Percentiles rank a stretch among this genome's conserved stretches.
phyloP scores from a whole-genome alignment of 768 basidiomycete genomes.

The Serendipita vermifera region DNA sequence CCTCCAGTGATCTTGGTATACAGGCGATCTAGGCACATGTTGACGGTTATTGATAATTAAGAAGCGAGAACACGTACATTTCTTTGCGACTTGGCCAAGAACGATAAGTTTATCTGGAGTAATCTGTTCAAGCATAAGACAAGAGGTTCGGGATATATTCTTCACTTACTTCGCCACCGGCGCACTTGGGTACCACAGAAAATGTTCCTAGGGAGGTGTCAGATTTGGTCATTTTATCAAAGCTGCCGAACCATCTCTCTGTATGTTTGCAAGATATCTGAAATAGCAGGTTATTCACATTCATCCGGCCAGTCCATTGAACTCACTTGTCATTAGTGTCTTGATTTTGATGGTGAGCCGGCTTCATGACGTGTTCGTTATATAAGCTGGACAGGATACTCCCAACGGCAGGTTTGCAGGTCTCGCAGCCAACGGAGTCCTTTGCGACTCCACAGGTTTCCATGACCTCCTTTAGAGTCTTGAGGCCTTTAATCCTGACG shows the following conservation, averaged over 20 bases:
- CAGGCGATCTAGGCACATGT: conserved; percentile 28
- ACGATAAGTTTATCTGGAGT: conserved; percentile 54
- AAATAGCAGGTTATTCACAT: neutral
- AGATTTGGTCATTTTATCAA: neutral
- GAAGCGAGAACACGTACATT: conserved; percentile 28
- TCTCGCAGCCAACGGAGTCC: conserved; percentile 50
- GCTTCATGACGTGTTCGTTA: conserved; percentile 54
- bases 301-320: neutral
- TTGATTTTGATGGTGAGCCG: conserved; percentile 52
- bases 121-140: conserved; percentile 20
- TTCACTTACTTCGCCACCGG: conserved; percentile 50
- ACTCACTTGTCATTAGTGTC: conserved; percentile 49
- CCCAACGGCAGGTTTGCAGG: conserved; percentile 58
- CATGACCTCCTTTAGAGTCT: conserved; percentile 45
- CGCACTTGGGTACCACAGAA: conserved; percentile 56
- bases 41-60: neutral
- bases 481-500: conserved; percentile 43
- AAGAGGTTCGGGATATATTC: neutral
- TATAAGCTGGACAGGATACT: conserved; percentile 39
- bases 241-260: conserved; percentile 37
- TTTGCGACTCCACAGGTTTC: conserved; percentile 32
- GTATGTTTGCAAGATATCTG: conserved; percentile 56
- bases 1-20: conserved; percentile 50
- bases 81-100: conserved; percentile 52
- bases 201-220: conserved; percentile 34